Evolutionary conservation across 2,329 filamentous ascomycete species (phyloP), one percentile per base, ranked within the genome.

Genomic region (Cryphonectria nitschkei): DNA sequence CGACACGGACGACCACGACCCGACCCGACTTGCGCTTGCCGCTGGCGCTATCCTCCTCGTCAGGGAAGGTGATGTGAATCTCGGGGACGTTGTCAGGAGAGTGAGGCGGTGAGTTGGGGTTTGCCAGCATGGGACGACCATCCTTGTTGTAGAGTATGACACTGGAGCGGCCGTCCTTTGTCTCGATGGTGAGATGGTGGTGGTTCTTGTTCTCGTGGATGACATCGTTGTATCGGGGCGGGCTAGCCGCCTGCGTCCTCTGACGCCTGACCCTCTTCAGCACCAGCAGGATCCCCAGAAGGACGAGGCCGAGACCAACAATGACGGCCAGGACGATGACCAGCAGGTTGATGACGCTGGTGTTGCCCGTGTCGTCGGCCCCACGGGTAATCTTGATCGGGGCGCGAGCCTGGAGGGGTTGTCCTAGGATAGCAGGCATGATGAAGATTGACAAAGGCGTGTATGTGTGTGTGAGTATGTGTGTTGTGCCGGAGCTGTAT

Each of bases 31-130:
- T 92, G 76, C 88, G 87, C 81, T 90, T 93, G 76, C 95, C 95
- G 68, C 89, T 84, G 75, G 94, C 93, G 78, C 98, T 95, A 54
- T 56, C 67, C 76, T 97, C 91, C 85, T 98, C 96, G 77, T 97
- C 93, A 22, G 96, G 96, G 85, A 99, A 98, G 50, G 96, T 98
- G 81, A 99, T 97, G 82, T 95, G 94, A 78, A 99, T 99, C 83
- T 98, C 93, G 29, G 96, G 96, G 39, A 98, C 88, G 75, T 92
- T 92, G 81, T 89, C 93, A n/a, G 92, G 91, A 62, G 92, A 93
- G 76, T 92, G 85, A 32, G 95, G 93, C 22, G 93, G 91, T 74
- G 90, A 92, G 72, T 87, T 85, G 43, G 93, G 92, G 81, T 93
- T 93, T 74, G 90, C 87, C 75, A 95, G 89, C 82, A 97, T 90